Evolutionary conservation across 257 asterid genomes (phyloP).

Genomic region (Solanum virginianum): DNA sequence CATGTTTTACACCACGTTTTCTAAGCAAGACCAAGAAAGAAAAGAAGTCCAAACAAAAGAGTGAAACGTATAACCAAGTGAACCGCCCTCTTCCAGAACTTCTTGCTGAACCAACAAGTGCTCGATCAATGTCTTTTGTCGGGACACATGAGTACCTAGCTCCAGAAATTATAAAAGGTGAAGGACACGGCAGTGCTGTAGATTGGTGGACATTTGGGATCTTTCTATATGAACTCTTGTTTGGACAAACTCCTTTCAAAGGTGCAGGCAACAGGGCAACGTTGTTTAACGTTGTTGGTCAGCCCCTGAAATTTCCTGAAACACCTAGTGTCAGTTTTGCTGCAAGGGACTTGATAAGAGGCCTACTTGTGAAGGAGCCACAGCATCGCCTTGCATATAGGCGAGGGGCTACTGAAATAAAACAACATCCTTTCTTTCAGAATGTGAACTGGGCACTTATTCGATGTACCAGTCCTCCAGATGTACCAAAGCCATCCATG

Average conservation of each 20-base stretch:
- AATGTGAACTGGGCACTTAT: constrained; percentile 57
- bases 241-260: constrained; percentile 53
- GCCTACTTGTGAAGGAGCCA: constrained; percentile 54
- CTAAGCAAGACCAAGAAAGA: constrained; percentile 36
- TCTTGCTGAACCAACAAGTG: constrained; percentile 53
- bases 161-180: constrained; percentile 54
- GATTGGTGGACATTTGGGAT: constrained; percentile 71
- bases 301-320: constrained; percentile 49
- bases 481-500: constrained; percentile 36
- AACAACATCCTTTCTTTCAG: constrained; percentile 56
- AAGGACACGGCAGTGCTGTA: constrained; percentile 66
- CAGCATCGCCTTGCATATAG: constrained; percentile 55
- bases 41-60: constrained; percentile 31
- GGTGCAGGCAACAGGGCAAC: constrained; percentile 54
- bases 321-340: constrained; percentile 51
- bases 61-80: constrained; percentile 24
- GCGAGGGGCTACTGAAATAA: constrained; percentile 60
- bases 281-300: constrained; percentile 58
- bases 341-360: constrained; percentile 54
- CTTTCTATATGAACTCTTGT: constrained; percentile 46
- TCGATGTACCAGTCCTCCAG: constrained; percentile 58
- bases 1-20: constrained; percentile 49
- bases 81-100: constrained; percentile 44
- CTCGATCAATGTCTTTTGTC: constrained; percentile 64
- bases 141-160: constrained; percentile 64